Evolutionary conservation across 148 eudicot genomes (phyloP), one percentile per base, ranked within the genome.

Genomic region (Diospyros lotus): DNA sequence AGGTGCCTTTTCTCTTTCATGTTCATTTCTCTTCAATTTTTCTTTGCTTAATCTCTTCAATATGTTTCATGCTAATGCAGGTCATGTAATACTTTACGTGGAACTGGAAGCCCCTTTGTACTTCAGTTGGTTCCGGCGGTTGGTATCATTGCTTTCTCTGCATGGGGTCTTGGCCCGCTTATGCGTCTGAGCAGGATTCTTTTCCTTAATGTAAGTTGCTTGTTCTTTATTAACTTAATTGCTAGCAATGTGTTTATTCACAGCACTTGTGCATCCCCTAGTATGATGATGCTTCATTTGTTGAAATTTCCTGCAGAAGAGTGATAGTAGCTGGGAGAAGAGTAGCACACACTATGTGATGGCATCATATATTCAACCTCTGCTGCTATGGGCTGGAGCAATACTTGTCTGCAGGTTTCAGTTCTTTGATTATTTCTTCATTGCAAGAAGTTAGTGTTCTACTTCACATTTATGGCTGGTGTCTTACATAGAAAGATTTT

Each of bases 331-430:
- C 70, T 92, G 94, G 97, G 82, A 69, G 79, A 87, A 76, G 74
- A 90, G 97, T 82, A 76, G 83, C 56, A 58, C 85, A 42, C 75
- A 86, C 77, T 73, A 84, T 76, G 66, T 86, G 75, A 78, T 82
- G 89, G 61, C 91, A 82, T 80, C 72, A 55, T 88, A 90, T 86
- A 79, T 92, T 87, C 94, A 86, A 83, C 83, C 94, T 81, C 69
- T 90, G 87, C 83, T 92, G 78, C 82, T 92, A 45, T 92, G 97
- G 97, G 79, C 83, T 42, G 93, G 93, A 52, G 86, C 87, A 76
- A 78, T 75, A 39, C 91, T 90, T 73, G 66, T 87, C 39, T 92
- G 93, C 94, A 92, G 97, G 97, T 90, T 40, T 71, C 56, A 73
- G 9, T 51, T 9, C 41, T 62, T 58, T 73, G 69, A 40, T 73